Base-by-base conservation (phyloP, 2,329 filamentous ascomycete genomes). In the Huntiella decipiens region DNA sequence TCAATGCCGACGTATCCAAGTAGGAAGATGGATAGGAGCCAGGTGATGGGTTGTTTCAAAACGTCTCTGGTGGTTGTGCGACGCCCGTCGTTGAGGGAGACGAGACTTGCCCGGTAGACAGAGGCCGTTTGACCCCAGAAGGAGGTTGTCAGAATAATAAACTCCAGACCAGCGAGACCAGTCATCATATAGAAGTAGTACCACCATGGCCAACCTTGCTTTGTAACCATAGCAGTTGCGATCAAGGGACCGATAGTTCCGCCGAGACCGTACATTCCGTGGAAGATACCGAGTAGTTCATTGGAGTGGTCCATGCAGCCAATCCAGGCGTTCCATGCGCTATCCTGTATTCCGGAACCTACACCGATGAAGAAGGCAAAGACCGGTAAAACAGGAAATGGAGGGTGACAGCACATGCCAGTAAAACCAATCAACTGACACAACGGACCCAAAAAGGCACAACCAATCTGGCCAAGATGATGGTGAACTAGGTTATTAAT, bases 1-100 rank as follows among this genome's bases (percentile, higher is more conserved):
- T 93, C 85, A 4, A 74, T 70, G 3, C 85, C 85, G 1, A 88
- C 78, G 55, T 92, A 92, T 6, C 75, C 74, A 4, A 92, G 68
- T 11, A 92, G 63, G 57, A 92, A 92, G 1, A 80, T 50, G 2
- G 82, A 70, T 38, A 75, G 66, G n/a, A 84, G 64, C 80, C 82
- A 87, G 3, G 79, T 79, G 3, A 82, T 66, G 46, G 64, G 67
- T 43, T 66, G 56, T 4, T 56, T 55, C n/a, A 77, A 58, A 12
- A 65, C 63, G 7, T 56, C 58, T 1, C 62, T 54, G 1, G 63
- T 67, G 52, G 60, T 74, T 61, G 55, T 71, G 55, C 57, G 65
- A 6, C 62, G 57, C 6, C 65, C 57, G 5, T 54, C 56, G 10
- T 55, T 48, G 12, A 55, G 49, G 7, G 52, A 56, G 13, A 52